These are phyloP conservation scores for Candida manassasensis DNA, from an alignment of 805 yeast genomes.

Conservation along the genomic window DNA sequence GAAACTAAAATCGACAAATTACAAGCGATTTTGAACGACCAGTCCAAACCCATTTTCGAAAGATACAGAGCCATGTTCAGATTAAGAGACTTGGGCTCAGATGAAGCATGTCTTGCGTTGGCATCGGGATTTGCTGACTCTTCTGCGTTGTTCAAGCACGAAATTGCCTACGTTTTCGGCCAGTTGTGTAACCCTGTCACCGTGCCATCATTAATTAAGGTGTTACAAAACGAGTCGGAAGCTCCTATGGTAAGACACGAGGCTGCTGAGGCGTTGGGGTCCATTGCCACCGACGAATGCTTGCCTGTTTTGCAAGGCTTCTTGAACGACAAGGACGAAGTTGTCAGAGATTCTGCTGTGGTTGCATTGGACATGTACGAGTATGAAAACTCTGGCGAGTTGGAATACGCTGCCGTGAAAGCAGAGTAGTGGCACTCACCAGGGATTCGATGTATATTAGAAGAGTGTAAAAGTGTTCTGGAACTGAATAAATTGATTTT, in stretches of 20 bases:
- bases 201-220: constrained; percentile 81
- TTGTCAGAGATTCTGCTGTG: constrained; percentile 93
- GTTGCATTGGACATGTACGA: constrained; percentile 99
- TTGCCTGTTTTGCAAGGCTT: constrained; percentile 79
- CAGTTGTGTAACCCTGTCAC: constrained; percentile 92
- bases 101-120: constrained; percentile 88
- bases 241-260: constrained; percentile 99
- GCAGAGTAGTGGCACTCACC: background rate
- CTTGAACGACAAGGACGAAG: constrained; percentile 76
- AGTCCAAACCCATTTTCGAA: constrained; percentile 74
- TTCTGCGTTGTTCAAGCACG: constrained; percentile 94
- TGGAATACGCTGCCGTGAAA: constrained; percentile 60
- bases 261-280: constrained; percentile 98
- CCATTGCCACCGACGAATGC: constrained; percentile 94
- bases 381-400: constrained; percentile 78
- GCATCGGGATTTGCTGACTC: constrained; percentile 88
- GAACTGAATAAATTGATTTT: too few species aligned
- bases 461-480: too few species aligned
- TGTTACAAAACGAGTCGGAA: constrained; percentile 69
- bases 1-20: constrained; percentile 57
- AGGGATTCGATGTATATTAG: too few species aligned
- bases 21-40: constrained; percentile 67
- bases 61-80: constrained; percentile 99
- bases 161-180: constrained; percentile 97
- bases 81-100: constrained; percentile 88